These are phyloP conservation scores for Magnolia kwangsiensis DNA, from an alignment of 164 flowering plant species.

Conservation along the genomic window DNA sequence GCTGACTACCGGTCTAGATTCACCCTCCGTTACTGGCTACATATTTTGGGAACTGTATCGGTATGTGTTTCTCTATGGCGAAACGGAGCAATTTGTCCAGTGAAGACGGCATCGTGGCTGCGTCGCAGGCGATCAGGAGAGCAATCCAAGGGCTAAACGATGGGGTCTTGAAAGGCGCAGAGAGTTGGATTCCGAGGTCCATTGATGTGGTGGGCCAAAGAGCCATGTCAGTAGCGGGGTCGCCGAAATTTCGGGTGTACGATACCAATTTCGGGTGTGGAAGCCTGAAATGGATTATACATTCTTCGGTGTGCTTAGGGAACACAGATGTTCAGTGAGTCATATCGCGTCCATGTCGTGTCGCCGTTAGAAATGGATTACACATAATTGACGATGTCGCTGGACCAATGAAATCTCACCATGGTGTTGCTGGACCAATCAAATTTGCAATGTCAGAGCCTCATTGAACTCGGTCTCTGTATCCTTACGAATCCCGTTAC, in stretches of 20 bases:
- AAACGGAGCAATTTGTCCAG: conserved; percentile 18
- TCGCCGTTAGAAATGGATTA: too few relatives aligned
- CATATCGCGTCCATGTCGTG: too few relatives aligned
- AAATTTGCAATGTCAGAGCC: too few relatives aligned
- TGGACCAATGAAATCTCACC: too few relatives aligned
- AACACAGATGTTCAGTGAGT: too few relatives aligned
- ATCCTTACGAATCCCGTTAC: too few relatives aligned
- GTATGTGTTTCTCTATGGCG: too few relatives aligned
- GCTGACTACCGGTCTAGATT: conserved; percentile 35
- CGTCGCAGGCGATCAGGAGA: conserved; percentile 20
- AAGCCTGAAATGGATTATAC: conserved; percentile 27
- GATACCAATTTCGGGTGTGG: conserved; percentile 66
- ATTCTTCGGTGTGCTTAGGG: too few relatives aligned
- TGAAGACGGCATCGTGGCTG: conserved; percentile 28
- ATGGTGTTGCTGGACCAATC: too few relatives aligned
- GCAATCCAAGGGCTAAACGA: conserved; percentile 14
- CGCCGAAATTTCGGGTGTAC: conserved; percentile 37
- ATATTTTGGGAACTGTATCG: conserved; percentile 54
- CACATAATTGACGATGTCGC: too few relatives aligned
- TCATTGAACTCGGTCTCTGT: too few relatives aligned
- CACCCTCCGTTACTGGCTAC: conserved; percentile 23
- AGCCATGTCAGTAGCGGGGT: conserved; percentile 29
- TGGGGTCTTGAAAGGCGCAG: conserved; percentile 12
- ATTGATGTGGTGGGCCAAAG: not conserved
- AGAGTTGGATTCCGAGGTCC: conserved; percentile 13